Percentiles rank a stretch among this genome's conserved stretches.
phyloP scores from a whole-genome alignment of 1,284 basidiomycete genomes.

The Trametes sp. region DNA sequence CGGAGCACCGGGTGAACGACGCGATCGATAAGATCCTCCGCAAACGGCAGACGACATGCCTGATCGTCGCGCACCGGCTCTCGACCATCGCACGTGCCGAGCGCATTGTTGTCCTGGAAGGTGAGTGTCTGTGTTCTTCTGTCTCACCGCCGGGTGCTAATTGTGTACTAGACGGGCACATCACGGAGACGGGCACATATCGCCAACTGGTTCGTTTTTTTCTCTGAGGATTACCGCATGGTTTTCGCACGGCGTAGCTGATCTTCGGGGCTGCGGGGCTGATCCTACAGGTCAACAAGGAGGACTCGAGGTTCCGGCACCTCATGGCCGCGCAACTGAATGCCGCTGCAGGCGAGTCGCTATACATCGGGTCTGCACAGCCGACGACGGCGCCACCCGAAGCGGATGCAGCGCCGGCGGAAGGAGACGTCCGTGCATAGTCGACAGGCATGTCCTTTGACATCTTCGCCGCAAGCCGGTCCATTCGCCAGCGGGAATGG shows the following conservation, averaged over 20 bases:
- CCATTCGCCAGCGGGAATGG: background rate
- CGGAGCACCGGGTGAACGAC: conserved; percentile 90
- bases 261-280: background rate
- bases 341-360: conserved; percentile 50
- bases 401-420: background rate
- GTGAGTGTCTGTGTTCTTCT: conserved; percentile 43
- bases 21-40: conserved; percentile 89
- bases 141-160: too few relatives aligned
- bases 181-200: conserved; percentile 88
- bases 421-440: conserved; percentile 3
- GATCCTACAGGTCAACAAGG: conserved; percentile 58
- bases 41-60: conserved; percentile 81
- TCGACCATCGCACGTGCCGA: conserved; percentile 88
- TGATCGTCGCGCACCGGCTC: conserved; percentile 89
- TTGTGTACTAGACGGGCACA: conserved; percentile 83
- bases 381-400: background rate
- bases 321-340: conserved; percentile 89
- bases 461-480: background rate
- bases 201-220: conserved; percentile 67
- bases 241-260: too few relatives aligned
- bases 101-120: conserved; percentile 87
- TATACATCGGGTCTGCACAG: background rate
- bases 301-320: conserved; percentile 78
- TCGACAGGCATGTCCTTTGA: background rate
- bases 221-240: background rate